A percentile compares a stretch with the other conserved stretches of the same genome.
Conservation (phyloP, 768 basidiomycete genomes). For the Suillus decipiens region DNA sequence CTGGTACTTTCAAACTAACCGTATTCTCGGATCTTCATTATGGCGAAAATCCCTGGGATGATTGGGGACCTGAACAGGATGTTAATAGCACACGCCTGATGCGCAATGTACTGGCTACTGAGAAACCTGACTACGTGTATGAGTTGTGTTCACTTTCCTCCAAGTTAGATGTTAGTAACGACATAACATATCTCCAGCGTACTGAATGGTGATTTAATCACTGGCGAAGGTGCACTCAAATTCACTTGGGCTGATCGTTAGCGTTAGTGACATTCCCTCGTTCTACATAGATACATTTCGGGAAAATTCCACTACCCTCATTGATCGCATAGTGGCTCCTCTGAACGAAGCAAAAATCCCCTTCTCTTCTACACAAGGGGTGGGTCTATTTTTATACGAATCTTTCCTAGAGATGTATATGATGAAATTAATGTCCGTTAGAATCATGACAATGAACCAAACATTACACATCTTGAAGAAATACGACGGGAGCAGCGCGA, state of each 20-base stretch:
- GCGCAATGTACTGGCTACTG: constrained; percentile 53
- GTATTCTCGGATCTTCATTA: constrained; percentile 77
- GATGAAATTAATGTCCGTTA: constrained; percentile 26
- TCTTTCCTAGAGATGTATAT: neutral
- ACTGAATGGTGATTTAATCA: constrained; percentile 73
- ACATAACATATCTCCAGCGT: constrained; percentile 42
- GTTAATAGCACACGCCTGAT: constrained; percentile 61
- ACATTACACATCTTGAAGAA: constrained; percentile 71
- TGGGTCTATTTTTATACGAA: constrained; percentile 32
- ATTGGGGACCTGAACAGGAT: constrained; percentile 70
- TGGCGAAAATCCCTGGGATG: constrained; percentile 74
- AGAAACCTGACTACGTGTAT: constrained; percentile 72
- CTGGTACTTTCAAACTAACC: constrained; percentile 71
- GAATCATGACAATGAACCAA: constrained; percentile 76
- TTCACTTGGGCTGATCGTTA: neutral
- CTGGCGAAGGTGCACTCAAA: constrained; percentile 59
- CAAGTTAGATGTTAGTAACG: neutral
- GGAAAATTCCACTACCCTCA: constrained; percentile 65
- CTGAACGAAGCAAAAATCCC: constrained; percentile 58
- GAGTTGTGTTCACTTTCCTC: constrained; percentile 21
- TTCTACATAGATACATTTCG: constrained; percentile 54
- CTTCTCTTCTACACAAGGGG: constrained; percentile 71
- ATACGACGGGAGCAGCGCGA: constrained; percentile 61
- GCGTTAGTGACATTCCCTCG: neutral
- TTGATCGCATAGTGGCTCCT: constrained; percentile 65